These are phyloP conservation scores for Exophiala alcalophila DNA, from an alignment of 2,329 filamentous ascomycete species.

Conservation along the genomic window DNA sequence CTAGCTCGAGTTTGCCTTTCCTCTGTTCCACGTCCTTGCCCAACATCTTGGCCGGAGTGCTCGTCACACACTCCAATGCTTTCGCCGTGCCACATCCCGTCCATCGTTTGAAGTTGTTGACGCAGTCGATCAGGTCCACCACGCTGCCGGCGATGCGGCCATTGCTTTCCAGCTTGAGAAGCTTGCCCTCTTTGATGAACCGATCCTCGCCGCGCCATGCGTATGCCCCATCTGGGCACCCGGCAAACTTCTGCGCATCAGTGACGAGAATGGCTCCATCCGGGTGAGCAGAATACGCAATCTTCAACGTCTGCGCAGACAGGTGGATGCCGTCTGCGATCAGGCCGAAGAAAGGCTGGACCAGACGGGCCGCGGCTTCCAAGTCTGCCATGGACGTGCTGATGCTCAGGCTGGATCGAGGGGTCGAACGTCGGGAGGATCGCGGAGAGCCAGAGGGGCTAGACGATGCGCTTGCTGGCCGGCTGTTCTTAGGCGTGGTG, in stretches of 20 bases:
- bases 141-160: slow-evolving; percentile 71
- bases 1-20: slow-evolving; percentile 65
- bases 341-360: slow-evolving; percentile 74
- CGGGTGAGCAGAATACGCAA: slow-evolving; percentile 82
- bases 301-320: slow-evolving; percentile 82
- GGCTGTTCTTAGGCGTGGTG: slow-evolving; percentile 24
- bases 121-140: slow-evolving; percentile 70
- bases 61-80: slow-evolving; percentile 69
- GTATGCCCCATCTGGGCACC: slow-evolving; percentile 78
- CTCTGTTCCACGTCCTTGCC: slow-evolving; percentile 54
- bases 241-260: slow-evolving; percentile 85
- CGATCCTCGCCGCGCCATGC: slow-evolving; percentile 74
- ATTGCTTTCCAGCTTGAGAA: slow-evolving; percentile 73
- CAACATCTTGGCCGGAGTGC: slow-evolving; percentile 74
- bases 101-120: slow-evolving; percentile 77
- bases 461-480: slow-evolving; percentile 14
- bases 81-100: slow-evolving; percentile 65
- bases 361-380: slow-evolving; percentile 16
- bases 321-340: slow-evolving; percentile 90
- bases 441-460: slow-evolving; percentile 23
- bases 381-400: slow-evolving; percentile 23
- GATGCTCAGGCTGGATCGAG: slow-evolving; percentile 26
- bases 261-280: slow-evolving; percentile 85
- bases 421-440: slow-evolving; percentile 26
- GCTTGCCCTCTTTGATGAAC: slow-evolving; percentile 60